Base-by-base conservation (phyloP, 2,329 filamentous ascomycete genomes). In the Fusarium paranaense region DNA sequence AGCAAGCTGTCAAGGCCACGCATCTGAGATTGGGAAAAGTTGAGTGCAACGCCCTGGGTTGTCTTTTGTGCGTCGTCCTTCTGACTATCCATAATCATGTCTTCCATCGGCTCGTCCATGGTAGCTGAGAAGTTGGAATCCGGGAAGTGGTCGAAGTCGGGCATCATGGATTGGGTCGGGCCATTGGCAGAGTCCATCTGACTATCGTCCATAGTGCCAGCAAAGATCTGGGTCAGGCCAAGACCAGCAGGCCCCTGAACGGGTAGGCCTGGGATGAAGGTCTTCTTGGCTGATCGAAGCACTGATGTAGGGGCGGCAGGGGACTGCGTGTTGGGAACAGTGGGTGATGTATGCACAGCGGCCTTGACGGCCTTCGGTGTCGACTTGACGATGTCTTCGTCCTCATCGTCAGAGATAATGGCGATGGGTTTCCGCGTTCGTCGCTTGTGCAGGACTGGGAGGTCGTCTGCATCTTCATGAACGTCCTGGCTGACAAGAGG, bases 201-300 rank as follows among this genome's bases (percentile, higher is more conserved):
- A 75, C 87, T 90, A 80, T 86, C 91, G 57, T 94, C 95, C 90
- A 98, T 93, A 1, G 95, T 98, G 14, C 94, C 94, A 6, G 93
- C 94, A 80, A 98, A 98, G 71, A 97, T 96, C 78, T 98, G 95
- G 0, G 95, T 97, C 52, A 98, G 87, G 11, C 94, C 93, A 47
- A 97, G 84, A 4, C 90, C 91, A 38, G 90, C 90, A 25, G 90
- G 87, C 0, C 87, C 89, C 25, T 87, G 82, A 5, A 92, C 86
- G 3, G 91, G 89, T 22, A 94, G 83, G 2, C 91, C 92, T 5
- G 92, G 93, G 67, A 94, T 93, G 75, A 93, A 92, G 0, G 86
- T 88, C 82, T 93, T 93, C 68, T 88, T 91, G 3, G 91, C 91
- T 5, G 91, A 93, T 45, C 91, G 89, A n/a, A 93, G 81, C 3